Base-by-base conservation (phyloP, 2,329 filamentous ascomycete species). In the Cladobotryum mycophilum region DNA sequence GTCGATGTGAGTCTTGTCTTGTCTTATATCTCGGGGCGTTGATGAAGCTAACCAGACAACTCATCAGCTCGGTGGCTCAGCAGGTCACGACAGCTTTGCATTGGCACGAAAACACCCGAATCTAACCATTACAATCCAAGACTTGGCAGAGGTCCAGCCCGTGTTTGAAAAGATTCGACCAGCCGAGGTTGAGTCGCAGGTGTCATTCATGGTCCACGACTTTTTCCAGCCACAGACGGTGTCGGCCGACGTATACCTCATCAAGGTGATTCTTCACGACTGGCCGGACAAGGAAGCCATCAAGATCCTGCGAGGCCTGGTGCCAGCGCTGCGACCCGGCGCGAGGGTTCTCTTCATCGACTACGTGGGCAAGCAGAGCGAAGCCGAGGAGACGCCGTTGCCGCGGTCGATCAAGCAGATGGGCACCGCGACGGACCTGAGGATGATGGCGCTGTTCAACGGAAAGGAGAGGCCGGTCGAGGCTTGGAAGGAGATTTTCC, bases 251-350 rank as follows among this genome's bases (percentile, higher is more conserved):
- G 64, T 78, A 38, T 80, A 78, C 62, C 63, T 80, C 46, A 62
- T 81, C 49, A 76, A 77, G 53, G 64, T 70, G 54, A 77, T 80
- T 45, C 64, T 81, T 8, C 76, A 81, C 60, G 76, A 80, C 65
- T 79, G 76, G 75, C 68, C 75, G 0, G 73, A 80, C 41, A 62
- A 67, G 30, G 66, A 74, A 45, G 63, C 64, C 1, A 53, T 63
- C 22, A 59, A 63, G 41, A 73, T 76, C 35, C 60, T 72, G 22
- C 64, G 61, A 41, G 64, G 64, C 1, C 59, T 79, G 34, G 55
- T 71, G 0, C 73, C 75, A 1, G 67, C 70, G 17, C 54, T 79
- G 25, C 25, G 25, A 30, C 25, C 25, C 25, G 25, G 25, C 6
- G 25, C 25, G 25, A 30, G 25, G 25, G 25, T 30, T 4, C 25